These are phyloP conservation scores for Vanrija humicola DNA, from an alignment of 1,284 basidiomycete genomes.

Conservation along the genomic window DNA sequence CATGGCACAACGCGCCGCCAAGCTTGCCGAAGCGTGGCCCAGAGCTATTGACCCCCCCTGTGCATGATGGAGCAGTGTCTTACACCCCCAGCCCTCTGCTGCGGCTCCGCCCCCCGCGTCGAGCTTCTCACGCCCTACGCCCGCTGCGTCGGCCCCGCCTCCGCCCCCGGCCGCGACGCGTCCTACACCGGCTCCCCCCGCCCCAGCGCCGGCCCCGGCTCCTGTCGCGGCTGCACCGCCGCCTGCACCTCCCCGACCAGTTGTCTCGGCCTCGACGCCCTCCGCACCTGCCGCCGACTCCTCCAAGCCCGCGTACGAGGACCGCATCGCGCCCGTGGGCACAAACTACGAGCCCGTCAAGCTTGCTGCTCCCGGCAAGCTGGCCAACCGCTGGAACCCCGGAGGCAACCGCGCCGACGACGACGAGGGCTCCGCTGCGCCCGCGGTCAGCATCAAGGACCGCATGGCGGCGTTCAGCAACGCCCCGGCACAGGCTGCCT, in stretches of 20 bases:
- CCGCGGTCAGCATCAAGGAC: slow-evolving; percentile 31
- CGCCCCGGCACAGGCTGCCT: slow-evolving; percentile 5
- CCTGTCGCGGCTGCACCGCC: slow-evolving; percentile 18
- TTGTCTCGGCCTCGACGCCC: slow-evolving; percentile 29
- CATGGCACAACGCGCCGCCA: too few species aligned
- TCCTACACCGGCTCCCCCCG: slow-evolving; percentile 22
- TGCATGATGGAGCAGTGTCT: too few species aligned
- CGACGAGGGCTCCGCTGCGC: slow-evolving; percentile 36
- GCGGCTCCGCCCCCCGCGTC: slow-evolving; percentile 19
- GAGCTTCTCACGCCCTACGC: slow-evolving; percentile 7
- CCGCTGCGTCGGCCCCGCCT: slow-evolving; percentile 45
- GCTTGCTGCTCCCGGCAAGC: slow-evolving; percentile 69
- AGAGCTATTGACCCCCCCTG: too few species aligned
- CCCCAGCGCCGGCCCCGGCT: slow-evolving; percentile 16
- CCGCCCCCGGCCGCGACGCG: slow-evolving; percentile 37
- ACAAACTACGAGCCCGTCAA: slow-evolving; percentile 83
- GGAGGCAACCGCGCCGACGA: slow-evolving; percentile 48
- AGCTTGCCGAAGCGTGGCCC: too few species aligned
- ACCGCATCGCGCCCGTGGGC: slow-evolving; percentile 75
- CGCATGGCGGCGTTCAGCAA: slow-evolving; percentile 39
- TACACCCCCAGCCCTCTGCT: slow-evolving; percentile 19
- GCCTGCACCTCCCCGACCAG: slow-evolving; percentile 13
- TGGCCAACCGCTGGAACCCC: slow-evolving; percentile 70
- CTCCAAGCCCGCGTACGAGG: slow-evolving; percentile 67
- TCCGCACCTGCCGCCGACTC: slow-evolving; percentile 33